These are phyloP conservation scores for Pholiota adiposa DNA, from an alignment of 1,284 basidiomycete genomes.

Conservation along the genomic window DNA sequence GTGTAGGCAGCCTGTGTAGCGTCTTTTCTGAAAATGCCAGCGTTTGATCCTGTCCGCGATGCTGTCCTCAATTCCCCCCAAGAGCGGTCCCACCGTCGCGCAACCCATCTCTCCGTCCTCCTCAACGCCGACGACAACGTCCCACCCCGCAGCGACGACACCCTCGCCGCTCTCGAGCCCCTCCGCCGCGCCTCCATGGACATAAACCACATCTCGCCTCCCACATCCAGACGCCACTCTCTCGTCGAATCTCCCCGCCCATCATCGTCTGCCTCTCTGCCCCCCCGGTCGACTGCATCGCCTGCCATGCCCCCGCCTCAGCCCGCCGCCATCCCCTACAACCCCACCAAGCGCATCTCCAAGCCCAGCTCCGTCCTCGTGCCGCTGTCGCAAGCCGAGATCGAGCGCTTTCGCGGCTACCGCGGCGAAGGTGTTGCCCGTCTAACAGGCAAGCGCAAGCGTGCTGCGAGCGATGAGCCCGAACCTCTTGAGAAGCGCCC, in stretches of 20 bases:
- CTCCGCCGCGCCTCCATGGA: slow-evolving; percentile 36
- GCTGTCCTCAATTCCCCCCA: slow-evolving; percentile 71
- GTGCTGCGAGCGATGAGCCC: slow-evolving; percentile 46
- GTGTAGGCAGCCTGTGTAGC: slow-evolving; percentile 17
- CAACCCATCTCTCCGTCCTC: slow-evolving; percentile 71
- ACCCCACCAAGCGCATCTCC: slow-evolving; percentile 63
- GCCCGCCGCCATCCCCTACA: slow-evolving; percentile 56
- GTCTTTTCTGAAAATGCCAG: slow-evolving; percentile 54
- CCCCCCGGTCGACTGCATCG: slow-evolving; percentile 30
- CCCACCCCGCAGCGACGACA: slow-evolving; percentile 38
- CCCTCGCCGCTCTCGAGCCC: slow-evolving; percentile 43
- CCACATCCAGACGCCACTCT: slow-evolving; percentile 30
- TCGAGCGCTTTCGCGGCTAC: slow-evolving; percentile 60
- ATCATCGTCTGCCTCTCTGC: slow-evolving; percentile 27
- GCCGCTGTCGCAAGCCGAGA: slow-evolving; percentile 67
- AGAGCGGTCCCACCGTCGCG: slow-evolving; percentile 51
- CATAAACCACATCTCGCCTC: slow-evolving; percentile 30
- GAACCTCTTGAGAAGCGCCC: slow-evolving; percentile 45
- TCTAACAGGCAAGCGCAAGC: slow-evolving; percentile 60
- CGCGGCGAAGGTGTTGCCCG: slow-evolving; percentile 60
- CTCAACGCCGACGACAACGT: slow-evolving; percentile 62
- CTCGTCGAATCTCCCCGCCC: slow-evolving; percentile 31
- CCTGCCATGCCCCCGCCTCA: slow-evolving; percentile 30
- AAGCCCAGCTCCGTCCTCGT: slow-evolving; percentile 63
- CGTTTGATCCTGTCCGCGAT: slow-evolving; percentile 84